Base-by-base conservation (phyloP, 1,284 basidiomycete species). In the Ceratobasidium sp. region DNA sequence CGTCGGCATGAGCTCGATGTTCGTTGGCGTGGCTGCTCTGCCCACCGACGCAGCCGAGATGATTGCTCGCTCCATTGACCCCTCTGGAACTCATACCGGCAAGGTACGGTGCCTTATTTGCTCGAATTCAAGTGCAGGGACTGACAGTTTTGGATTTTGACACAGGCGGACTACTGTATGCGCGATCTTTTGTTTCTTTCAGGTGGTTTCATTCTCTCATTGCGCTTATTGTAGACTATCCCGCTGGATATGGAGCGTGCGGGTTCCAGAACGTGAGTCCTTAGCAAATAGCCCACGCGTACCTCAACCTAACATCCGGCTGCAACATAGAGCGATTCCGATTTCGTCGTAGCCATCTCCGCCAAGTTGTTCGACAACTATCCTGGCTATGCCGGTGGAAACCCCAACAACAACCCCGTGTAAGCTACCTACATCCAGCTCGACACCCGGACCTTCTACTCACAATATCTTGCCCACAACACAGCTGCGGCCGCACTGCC, bases 401-500 rank as follows among this genome's bases (percentile, higher is more conserved):
- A 74, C 71, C 71, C 71, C 12, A 74, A 74, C 71, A 74, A 74
- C 71, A 74, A 74, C 48, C 71, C 71, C 3, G 71, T 64, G 71
- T 74, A 74, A 74, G 71, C 44, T 23, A 38, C 27, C 2, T 2
- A 30, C 27, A 30, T 30, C 27, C 27, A 30, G 27, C 27, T 30
- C 27, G 27, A 30, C 27, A 30, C 27, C 27, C 2, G 2, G 27
- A 30, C 27, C 0, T 30, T 30, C 27, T 2, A 30, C 27, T 30
- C 2, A 30, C 27, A 30, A 30, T 30, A 30, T 30, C 27, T 30
- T 30, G 27, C 0, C 27, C 27, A 18, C 16, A 14, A 41, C 14
- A n/a, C 44, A 27, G 50, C 66, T 46, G 46, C 66, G 27, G 50
- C 23, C 35, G 54, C 27, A 30, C 67, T 6, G 33, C 33, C 20